A percentile compares a stretch with the other conserved stretches of the same genome.
Evolutionary conservation across 2,329 filamentous ascomycete species (phyloP).

Genomic region (Exophiala alcalophila): DNA sequence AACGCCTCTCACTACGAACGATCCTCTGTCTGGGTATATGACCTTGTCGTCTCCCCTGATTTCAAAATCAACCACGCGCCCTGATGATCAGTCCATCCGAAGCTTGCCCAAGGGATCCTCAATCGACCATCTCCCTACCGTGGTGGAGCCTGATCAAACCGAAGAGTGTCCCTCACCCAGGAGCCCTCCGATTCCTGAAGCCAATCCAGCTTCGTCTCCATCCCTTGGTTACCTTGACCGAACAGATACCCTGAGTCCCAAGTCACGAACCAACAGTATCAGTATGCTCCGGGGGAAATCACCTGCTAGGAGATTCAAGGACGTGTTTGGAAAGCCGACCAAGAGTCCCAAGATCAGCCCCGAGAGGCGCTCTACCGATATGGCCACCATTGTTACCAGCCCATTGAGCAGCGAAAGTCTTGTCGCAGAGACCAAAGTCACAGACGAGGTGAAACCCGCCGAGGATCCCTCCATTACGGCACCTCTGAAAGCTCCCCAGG

Average conservation of each 20-base stretch:
- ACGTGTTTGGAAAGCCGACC: slow-evolving; percentile 62
- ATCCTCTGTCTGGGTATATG: slow-evolving; percentile 65
- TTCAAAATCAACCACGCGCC: slow-evolving; percentile 50
- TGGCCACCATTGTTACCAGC: slow-evolving; percentile 10
- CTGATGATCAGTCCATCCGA: slow-evolving; percentile 37
- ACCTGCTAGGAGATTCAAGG: slow-evolving; percentile 67
- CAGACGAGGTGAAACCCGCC: slow-evolving; percentile 15
- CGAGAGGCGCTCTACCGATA: slow-evolving; percentile 35
- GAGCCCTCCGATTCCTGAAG: slow-evolving; percentile 6
- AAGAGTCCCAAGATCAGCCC: slow-evolving; percentile 51
- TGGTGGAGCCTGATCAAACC: slow-evolving; percentile 16
- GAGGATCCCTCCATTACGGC: not conserved
- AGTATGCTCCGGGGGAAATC: slow-evolving; percentile 59
- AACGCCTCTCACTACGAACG: slow-evolving; percentile 52
- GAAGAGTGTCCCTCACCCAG: slow-evolving; percentile 22
- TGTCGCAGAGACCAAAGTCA: slow-evolving; percentile 34
- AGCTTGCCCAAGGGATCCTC: slow-evolving; percentile 28
- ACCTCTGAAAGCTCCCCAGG: not conserved
- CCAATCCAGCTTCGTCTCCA: slow-evolving; percentile 28
- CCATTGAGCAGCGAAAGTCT: slow-evolving; percentile 35
- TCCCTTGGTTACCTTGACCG: slow-evolving; percentile 32
- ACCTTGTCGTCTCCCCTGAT: slow-evolving; percentile 68
- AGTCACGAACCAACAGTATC: slow-evolving; percentile 35
- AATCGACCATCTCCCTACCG: slow-evolving; percentile 19
- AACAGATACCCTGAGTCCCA: slow-evolving; percentile 36